Evolutionary conservation across 768 basidiomycete genomes (phyloP), one percentile per base, ranked within the genome.

Genomic region (Postia placenta): DNA sequence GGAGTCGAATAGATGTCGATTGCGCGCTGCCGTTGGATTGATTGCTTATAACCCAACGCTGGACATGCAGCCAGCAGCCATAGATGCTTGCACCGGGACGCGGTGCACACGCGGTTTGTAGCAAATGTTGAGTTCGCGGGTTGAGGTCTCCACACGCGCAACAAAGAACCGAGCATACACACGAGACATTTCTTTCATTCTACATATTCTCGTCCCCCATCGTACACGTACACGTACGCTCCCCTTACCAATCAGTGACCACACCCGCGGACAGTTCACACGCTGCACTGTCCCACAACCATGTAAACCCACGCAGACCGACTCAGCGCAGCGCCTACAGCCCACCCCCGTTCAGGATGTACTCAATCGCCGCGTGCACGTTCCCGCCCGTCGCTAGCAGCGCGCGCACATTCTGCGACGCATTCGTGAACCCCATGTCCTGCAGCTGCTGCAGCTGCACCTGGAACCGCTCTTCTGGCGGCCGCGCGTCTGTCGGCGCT

Each of bases 371-470:
- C 19, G 81, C 76, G 62, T 96, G 81, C 15, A 96, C 90, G 58
- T 92, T 93, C 11, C 94, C 93, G n/a, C 81, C 92, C 0, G 92
- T 93, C 42, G 90, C 92, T 7, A 92, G 75, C 37, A 98, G 71
- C 4, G 95, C 93, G 3, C 93, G 76, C 5, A 98, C 75, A 64
- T 97, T 98, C 74, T 92, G 89, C 36, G 78, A 65, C 6, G 92
- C 92, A 49, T 95, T 92, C 45, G 76, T 80, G 67, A 98, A 91
- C 1, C 92, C 94, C 95, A 98, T 97, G 51, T 87, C 89, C 63
- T 91, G 85, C 60, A 98, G 66, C 84, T 94, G 92, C 87, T 92
- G 84, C 3, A 92, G 70, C 61, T 92, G 89, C 15, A 85, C 79
- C 60, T 94, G 87, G 74, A 89, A 98, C 42, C 94, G 74, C 71